Conservation (phyloP, 371 early-diverging fungal genomes). For the Zychaea mexicana region DNA sequence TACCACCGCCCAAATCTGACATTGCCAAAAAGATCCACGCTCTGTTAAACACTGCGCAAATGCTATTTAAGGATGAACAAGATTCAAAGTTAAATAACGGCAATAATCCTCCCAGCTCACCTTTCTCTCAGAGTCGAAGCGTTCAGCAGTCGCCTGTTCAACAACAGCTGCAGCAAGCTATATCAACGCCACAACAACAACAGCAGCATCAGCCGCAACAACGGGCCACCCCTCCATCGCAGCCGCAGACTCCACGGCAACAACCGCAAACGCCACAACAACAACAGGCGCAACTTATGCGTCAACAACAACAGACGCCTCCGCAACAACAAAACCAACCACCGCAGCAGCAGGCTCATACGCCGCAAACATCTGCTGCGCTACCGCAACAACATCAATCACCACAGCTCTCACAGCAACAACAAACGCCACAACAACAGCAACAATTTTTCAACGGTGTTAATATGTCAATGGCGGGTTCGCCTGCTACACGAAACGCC, state of each 20-base stretch:
- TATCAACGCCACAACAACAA: conserved; percentile 23
- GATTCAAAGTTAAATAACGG: background rate
- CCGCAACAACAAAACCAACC: conserved; percentile 8
- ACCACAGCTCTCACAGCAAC: background rate
- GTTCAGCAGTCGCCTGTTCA: conserved; percentile 11
- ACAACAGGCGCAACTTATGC: conserved; percentile 8
- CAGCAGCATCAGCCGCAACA: conserved; percentile 12
- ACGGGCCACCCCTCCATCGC: conserved; percentile 9
- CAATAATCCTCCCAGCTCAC: background rate
- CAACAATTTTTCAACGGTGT: conserved; percentile 9
- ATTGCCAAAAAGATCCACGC: conserved; percentile 37
- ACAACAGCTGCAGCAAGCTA: conserved; percentile 11
- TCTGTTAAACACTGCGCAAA: conserved; percentile 32
- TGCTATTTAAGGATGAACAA: conserved; percentile 22
- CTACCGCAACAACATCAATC: conserved; percentile 5
- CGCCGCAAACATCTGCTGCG: conserved; percentile 5
- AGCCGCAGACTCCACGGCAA: conserved; percentile 17
- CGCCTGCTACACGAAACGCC: conserved; percentile 5
- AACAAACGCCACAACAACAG: conserved; percentile 12
- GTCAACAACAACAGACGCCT: background rate
- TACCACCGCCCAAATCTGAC: conserved; percentile 38
- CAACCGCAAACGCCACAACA: conserved; percentile 12
- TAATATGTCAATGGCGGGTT: conserved; percentile 9
- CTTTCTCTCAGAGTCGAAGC: background rate
- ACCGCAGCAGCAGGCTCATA: conserved; percentile 1